Evolutionary conservation across 2,329 filamentous ascomycete genomes (phyloP), one percentile per base, ranked within the genome.

Genomic region (Ceratocystis huliohia): DNA sequence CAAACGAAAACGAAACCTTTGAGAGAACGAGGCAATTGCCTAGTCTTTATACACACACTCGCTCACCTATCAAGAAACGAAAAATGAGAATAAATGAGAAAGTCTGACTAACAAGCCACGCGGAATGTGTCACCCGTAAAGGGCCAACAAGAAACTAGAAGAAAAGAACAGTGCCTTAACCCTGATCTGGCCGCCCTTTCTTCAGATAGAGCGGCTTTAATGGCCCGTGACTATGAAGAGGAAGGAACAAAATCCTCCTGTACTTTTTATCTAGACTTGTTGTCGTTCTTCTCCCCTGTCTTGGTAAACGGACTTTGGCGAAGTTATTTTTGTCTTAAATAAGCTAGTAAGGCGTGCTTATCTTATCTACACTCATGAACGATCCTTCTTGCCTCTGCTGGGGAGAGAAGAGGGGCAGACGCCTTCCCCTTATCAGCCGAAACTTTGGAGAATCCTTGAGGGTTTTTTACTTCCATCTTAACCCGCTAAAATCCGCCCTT

Each of bases 41-140:
- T 2, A 15, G 48, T 28, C 48, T 53, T 53, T 53, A 53, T 53
- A 53, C 48, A 53, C 37, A 41, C 10, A 15, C 37, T 41, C 37
- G 13, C 37, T 41, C 37, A 41, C n/a, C 48, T 15, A 13, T 53
- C 48, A 25, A 53, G 20, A 53, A 53, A 28, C 7, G 3, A 48
- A 20, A 48, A 48, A 48, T 10, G 37, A 15, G 37, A 41, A 41
- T 41, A 41, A 41, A 41, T 48, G 17, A 53, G 20, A 53, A 53
- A 53, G 20, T 53, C 48, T 53, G 56, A 59, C 56, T 57, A 59
- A 59, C 56, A 53, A 48, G 48, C 48, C 22, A 53, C 20, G 37
- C 37, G 8, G 22, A 53, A 53, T 53, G 48, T 53, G 28, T 37
- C 56, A 37, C 56, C 28, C 56, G 56, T 8, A 37, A 59, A 59